Conservation (phyloP, 2,329 filamentous ascomycete genomes). For the Nectriaceae sp. region DNA sequence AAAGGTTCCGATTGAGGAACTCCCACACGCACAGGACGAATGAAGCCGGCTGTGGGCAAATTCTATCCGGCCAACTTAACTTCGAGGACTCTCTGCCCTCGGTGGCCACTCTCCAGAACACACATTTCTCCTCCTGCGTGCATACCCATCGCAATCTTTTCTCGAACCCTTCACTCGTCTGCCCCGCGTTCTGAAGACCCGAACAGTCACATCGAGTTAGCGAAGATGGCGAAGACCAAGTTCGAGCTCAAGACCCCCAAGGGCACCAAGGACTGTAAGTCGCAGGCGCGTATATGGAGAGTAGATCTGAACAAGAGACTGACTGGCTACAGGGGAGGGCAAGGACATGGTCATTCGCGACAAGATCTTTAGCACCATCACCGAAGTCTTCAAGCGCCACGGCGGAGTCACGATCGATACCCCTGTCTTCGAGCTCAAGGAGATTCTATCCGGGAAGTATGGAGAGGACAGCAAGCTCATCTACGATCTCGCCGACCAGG, state of each 20-base stretch:
- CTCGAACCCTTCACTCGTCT: slow-evolving; percentile 24
- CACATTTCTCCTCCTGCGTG: slow-evolving; percentile 4
- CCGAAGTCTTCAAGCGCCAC: slow-evolving; percentile 80
- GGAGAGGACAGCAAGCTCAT: slow-evolving; percentile 92
- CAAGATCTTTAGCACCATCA: slow-evolving; percentile 76
- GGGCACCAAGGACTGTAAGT: slow-evolving; percentile 80
- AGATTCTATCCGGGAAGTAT: slow-evolving; percentile 87
- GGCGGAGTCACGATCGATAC: slow-evolving; percentile 80
- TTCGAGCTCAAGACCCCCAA: slow-evolving; percentile 78
- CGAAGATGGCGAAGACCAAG: slow-evolving; percentile 31
- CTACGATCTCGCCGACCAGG: slow-evolving; percentile 85
- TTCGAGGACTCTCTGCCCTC: slow-evolving; percentile 11
- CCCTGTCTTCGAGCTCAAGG: slow-evolving; percentile 81
- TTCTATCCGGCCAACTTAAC: slow-evolving; percentile 21
- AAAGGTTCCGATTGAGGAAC: slow-evolving; percentile 18
- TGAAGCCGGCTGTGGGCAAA: slow-evolving; percentile 28
- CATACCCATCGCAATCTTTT: slow-evolving; percentile 14
- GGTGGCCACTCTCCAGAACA: slow-evolving; percentile 10
- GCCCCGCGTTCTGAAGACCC: slow-evolving; percentile 23
- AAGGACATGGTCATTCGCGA: slow-evolving; percentile 79
- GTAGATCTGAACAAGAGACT: neutral
- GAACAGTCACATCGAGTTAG: slow-evolving; percentile 26
- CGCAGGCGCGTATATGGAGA: neutral
- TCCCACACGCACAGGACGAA: slow-evolving; percentile 22
- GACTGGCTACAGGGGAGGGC: slow-evolving; percentile 54